Evolutionary conservation across 352 stramenopile species (phyloP), one percentile per base, ranked within the genome.

Genomic region (Thraustotheca clavata): DNA sequence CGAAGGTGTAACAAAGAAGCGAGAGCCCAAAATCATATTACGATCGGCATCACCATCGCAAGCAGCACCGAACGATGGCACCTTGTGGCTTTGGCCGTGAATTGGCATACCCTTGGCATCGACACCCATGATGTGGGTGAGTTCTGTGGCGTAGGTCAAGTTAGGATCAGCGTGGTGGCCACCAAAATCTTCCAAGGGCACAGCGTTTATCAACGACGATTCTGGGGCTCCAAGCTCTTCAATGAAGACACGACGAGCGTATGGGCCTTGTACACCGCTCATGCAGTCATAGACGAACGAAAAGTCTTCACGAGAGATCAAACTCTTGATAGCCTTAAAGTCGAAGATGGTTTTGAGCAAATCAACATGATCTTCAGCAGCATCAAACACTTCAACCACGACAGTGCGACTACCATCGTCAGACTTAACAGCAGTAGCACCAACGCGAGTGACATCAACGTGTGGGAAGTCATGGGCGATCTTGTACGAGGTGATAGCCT

Each of bases 1-100:
- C 38, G 94, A 99, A 20, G 97, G 97, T 24, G 96, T 99, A 49
- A 99, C 96, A 73, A 99, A 99, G 77, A 98, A 99, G 43, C 89
- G 84, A 67, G 84, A 89, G 60, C 97, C 97, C 52, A 98, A 84
- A 68, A 99, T 98, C 76, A 99, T 98, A 77, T 99, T 99, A 36
- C 97, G 87, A 72, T 99, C 97, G 33, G 94, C 97, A 71, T 99
- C 97, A 26, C 97, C 97, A 74, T 99, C 97, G 73, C 96, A 98
- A 32, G 97, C 96, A 41, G 94, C 95, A 69, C 96, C 96, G 57
- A 99, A 96, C 31, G 84, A 63, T 60, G 75, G 77, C 14, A 77
- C 72, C 60, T 91, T 73, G 43, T 80, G 74, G 33, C 76, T 67
- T 67, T 96, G 93, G 50, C 91, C 91, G 26, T 75, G 60, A 29